These are phyloP conservation scores for Magnaporthales sp. DNA, from an alignment of 2,329 filamentous ascomycete species.

Conservation along the genomic window DNA sequence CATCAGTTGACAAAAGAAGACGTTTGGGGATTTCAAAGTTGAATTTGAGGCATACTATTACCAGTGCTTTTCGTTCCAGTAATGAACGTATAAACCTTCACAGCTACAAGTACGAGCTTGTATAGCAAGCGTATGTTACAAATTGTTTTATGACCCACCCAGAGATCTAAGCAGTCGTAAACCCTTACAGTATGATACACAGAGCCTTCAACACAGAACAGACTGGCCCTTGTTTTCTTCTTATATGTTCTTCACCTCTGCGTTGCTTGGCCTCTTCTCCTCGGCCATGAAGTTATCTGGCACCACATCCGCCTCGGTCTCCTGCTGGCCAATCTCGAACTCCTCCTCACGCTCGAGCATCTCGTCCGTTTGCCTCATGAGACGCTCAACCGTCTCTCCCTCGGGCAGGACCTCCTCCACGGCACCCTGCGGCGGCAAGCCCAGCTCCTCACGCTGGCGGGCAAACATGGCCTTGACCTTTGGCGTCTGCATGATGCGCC, in stretches of 20 bases:
- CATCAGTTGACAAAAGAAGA: not conserved
- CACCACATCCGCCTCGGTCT: conserved; percentile 4
- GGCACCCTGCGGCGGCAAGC: conserved; percentile 44
- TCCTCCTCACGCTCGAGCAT: conserved; percentile 32
- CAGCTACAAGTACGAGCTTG: not conserved
- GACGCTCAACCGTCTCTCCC: conserved; percentile 13
- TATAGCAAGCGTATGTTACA: not conserved
- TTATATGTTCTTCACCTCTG: not conserved
- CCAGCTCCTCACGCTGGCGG: conserved; percentile 54
- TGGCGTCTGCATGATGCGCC: conserved; percentile 75
- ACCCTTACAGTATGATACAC: not conserved
- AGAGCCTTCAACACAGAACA: not conserved
- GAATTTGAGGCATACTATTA: not conserved
- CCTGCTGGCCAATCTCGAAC: conserved; percentile 33
- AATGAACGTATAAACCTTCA: not conserved
- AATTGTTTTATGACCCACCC: not conserved
- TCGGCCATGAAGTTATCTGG: conserved; percentile 20
- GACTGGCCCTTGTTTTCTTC: not conserved
- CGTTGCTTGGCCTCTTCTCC: conserved; percentile 6
- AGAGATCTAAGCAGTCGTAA: not conserved
- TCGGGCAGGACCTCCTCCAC: conserved; percentile 20
- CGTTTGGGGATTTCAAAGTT: not conserved
- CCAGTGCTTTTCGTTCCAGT: not conserved
- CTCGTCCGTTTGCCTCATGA: conserved; percentile 27
- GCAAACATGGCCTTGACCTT: conserved; percentile 58